phyloP scores from a whole-genome alignment of 2,329 filamentous ascomycete species.

The Xylaria sp. region DNA sequence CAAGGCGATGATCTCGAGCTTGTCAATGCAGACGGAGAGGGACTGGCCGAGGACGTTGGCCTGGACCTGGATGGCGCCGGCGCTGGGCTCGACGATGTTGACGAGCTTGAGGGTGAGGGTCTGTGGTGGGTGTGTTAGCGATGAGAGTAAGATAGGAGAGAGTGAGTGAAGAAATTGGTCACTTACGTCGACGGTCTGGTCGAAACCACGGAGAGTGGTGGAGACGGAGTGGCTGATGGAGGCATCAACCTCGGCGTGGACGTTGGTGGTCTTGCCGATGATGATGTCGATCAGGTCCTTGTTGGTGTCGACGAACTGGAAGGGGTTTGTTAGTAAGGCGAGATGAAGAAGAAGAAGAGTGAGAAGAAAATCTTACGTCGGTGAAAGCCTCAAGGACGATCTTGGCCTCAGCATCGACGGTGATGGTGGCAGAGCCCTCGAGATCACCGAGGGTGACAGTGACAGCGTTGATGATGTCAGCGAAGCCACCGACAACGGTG shows the following conservation, averaged over 20 bases:
- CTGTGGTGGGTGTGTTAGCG: background rate
- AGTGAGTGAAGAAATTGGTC: background rate
- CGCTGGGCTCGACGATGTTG: background rate
- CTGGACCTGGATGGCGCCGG: slow-evolving; percentile 8
- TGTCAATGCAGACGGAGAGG: slow-evolving; percentile 11
- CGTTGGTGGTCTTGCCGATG: slow-evolving; percentile 12
- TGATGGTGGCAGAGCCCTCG: slow-evolving; percentile 3
- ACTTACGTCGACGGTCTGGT: slow-evolving; percentile 7
- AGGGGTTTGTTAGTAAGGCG: background rate
- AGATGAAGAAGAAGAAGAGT: background rate
- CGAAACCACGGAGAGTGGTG: background rate
- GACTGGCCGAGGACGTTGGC: slow-evolving; percentile 12
- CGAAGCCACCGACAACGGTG: slow-evolving; percentile 8
- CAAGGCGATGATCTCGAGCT: slow-evolving; percentile 3
- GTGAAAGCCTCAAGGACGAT: slow-evolving; percentile 15
- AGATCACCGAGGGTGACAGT: background rate
- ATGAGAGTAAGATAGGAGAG: background rate
- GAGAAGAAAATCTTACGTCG: slow-evolving; percentile 4
- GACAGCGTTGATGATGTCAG: slow-evolving; percentile 13
- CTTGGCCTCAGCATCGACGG: slow-evolving; percentile 4
- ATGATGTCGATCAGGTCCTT: slow-evolving; percentile 16
- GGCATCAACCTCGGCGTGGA: background rate
- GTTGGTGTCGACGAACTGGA: slow-evolving; percentile 14
- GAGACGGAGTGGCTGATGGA: background rate
- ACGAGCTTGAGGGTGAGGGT: slow-evolving; percentile 8